Base-by-base conservation (phyloP, 495 filamentous ascomycete species). In the Sporormia fimetaria region DNA sequence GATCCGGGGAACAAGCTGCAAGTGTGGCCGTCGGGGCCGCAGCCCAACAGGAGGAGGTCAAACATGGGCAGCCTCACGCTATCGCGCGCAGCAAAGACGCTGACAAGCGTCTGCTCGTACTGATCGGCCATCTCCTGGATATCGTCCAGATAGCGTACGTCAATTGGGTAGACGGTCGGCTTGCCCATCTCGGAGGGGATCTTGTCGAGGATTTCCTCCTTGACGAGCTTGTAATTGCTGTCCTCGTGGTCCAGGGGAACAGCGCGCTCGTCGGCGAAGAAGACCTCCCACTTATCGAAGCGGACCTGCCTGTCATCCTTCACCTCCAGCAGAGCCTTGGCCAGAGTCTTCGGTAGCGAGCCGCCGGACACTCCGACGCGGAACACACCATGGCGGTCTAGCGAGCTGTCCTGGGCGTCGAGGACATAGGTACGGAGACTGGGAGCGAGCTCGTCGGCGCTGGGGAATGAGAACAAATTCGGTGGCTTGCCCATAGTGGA, bases 221-320 rank as follows among this genome's bases (percentile, higher is more conserved):
- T 87, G 46, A 98, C 60, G 6, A 94, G 74, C 29, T 64, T 74
- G 64, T 95, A 94, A 66, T 96, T 98, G 67, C 86, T 94, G 65
- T 98, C 92, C 31, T 70, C 67, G 63, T 96, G 78, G 58, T 87
- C 76, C 52, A 95, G 78, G 7, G 92, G 84, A 21, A 98, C 92
- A 20, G 80, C 80, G 50, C 90, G 83, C 71, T 98, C 90, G 54
- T 98, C 90, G 48, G 88, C 88, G 64, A 94, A 96, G 73, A 95
- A 98, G 57, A 98, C 81, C 52, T 96, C 81, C 90, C 90, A 98
- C 57, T 82, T 86, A 56, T 68, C 67, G 68, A 88, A 95, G 49
- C 78, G 67, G 40, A 86, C 62, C 6, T 63, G 67, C 44, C 84
- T 78, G 18, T 78, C 76, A 8, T 65, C 59, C 23, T 59, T 58